Base-by-base conservation (phyloP, 768 basidiomycete species). In the Asterophora lycoperdoides region DNA sequence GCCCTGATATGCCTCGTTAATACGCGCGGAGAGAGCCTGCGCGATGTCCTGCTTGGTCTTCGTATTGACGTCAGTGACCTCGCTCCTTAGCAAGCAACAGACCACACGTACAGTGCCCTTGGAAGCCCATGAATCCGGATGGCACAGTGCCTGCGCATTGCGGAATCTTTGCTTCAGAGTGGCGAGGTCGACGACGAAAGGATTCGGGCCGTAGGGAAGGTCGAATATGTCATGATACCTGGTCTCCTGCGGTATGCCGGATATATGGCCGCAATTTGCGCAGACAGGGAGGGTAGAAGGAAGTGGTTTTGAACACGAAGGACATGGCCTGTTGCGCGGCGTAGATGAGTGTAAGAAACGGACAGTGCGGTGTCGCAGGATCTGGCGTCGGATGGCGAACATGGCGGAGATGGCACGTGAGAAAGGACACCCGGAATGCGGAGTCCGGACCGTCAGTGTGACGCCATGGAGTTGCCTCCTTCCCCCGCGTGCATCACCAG, bases 121-220 rank as follows among this genome's bases (percentile, higher is more conserved):
- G 26, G 80, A 77, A 29, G 82, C 77, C 86, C 89, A 95, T 10
- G 82, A 75, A 63, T 97, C 93, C 0, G 93, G 93, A 70, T 97
- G 93, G 44, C 89, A 83, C 17, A 80, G 69, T 17, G 81, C 74
- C 61, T 95, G 93, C 3, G 86, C 79, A 39, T 76, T 69, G 29
- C 86, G 70, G 63, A 91, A 94, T 23, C 77, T 75, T 30, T 71
- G 68, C 63, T 81, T 84, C 50, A 96, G 68, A 15, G 75, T 68
- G 1, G 66, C 58, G 13, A 75, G 58, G 60, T 93, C 82, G 36
- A 97, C 67, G 13, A 73, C 64, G 66, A 91, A 95, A 7, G 84
- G 84, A 61, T 88, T 88, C 0, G 80, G 77, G 14, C 71, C 68
- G 30, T 76, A 72, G 0, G 83, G 71, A 33, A 90, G 67, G 20